A percentile compares a stretch with the other conserved stretches of the same genome.
Conservation (phyloP, 2,329 filamentous ascomycete genomes). For the Calonectria ilicicola region DNA sequence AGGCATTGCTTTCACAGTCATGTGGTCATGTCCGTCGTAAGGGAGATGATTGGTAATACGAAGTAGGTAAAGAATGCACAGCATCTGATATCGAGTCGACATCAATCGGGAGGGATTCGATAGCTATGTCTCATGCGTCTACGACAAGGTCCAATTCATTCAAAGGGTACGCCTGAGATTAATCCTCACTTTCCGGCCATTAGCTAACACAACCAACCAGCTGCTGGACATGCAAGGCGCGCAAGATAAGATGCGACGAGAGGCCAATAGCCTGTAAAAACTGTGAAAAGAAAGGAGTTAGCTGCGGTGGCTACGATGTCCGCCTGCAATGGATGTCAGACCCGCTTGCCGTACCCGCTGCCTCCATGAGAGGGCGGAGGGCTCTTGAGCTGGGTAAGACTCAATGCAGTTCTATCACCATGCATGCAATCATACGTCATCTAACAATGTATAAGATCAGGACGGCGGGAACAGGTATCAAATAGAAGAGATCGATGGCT, state of each 20-base stretch:
- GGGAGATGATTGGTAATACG: too few species aligned
- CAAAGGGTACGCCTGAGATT: not conserved
- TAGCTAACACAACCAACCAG: not conserved
- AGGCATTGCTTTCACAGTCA: not conserved
- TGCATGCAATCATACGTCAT: not conserved
- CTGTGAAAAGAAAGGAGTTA: slow-evolving; percentile 24
- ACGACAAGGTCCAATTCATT: slow-evolving; percentile 10
- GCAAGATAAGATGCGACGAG: slow-evolving; percentile 29
- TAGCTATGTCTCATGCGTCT: not conserved
- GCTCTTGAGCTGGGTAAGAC: slow-evolving; percentile 11
- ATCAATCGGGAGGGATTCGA: too few species aligned
- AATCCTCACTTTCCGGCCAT: not conserved
- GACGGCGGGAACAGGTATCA: not conserved
- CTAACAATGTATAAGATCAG: not conserved
- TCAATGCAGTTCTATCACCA: not conserved
- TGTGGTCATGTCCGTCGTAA: not conserved
- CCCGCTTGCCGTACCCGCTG: not conserved
- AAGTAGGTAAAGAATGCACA: not conserved
- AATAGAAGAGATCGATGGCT: slow-evolving; percentile 17
- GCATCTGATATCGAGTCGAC: not conserved
- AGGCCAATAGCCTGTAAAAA: slow-evolving; percentile 20
- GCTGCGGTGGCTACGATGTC: slow-evolving; percentile 22
- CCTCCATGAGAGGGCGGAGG: slow-evolving; percentile 13
- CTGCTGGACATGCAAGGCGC: slow-evolving; percentile 30
- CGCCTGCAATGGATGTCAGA: slow-evolving; percentile 25